These are phyloP conservation scores for Amanita molliuscula DNA, from an alignment of 768 basidiomycete species.

Conservation along the genomic window DNA sequence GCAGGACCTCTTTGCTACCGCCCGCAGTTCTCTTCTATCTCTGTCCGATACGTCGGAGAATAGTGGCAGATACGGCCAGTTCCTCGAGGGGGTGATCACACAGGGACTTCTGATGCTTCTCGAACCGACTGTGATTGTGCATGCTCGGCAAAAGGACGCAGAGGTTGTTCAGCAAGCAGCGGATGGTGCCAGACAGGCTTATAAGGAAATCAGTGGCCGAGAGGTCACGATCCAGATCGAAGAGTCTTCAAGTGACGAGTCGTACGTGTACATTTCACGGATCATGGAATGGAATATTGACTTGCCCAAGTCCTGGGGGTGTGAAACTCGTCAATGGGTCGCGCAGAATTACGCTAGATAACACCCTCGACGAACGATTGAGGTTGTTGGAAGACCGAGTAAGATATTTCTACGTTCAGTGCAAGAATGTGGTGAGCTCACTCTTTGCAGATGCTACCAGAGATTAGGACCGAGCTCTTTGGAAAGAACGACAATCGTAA, in stretches of 20 bases:
- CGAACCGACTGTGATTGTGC: constrained; percentile 60
- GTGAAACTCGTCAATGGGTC: constrained; percentile 64
- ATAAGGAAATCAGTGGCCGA: constrained; percentile 71
- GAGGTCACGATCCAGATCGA: constrained; percentile 50
- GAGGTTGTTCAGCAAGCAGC: constrained; percentile 53
- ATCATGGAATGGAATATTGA: neutral
- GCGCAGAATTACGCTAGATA: constrained; percentile 81
- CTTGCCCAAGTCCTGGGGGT: constrained; percentile 65
- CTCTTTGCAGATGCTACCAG: constrained; percentile 77
- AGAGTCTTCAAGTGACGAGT: constrained; percentile 52
- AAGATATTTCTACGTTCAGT: constrained; percentile 13
- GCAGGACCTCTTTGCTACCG: constrained; percentile 75
- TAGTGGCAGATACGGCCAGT: constrained; percentile 62
- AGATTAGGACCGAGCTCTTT: constrained; percentile 83
- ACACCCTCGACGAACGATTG: constrained; percentile 89
- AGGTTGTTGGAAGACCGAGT: constrained; percentile 85
- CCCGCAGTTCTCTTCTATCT: constrained; percentile 51
- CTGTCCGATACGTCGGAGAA: constrained; percentile 38
- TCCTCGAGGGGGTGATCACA: constrained; percentile 76
- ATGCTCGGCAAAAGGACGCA: constrained; percentile 59
- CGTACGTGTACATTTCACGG: constrained; percentile 31
- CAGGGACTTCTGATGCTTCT: constrained; percentile 81
- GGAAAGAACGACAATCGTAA: constrained; percentile 88
- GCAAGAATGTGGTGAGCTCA: neutral
- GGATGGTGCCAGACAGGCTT: constrained; percentile 50